Evolutionary conservation across 352 stramenopile species (phyloP), one percentile per base, ranked within the genome.

Genomic region (Thalassiosira delicatula): DNA sequence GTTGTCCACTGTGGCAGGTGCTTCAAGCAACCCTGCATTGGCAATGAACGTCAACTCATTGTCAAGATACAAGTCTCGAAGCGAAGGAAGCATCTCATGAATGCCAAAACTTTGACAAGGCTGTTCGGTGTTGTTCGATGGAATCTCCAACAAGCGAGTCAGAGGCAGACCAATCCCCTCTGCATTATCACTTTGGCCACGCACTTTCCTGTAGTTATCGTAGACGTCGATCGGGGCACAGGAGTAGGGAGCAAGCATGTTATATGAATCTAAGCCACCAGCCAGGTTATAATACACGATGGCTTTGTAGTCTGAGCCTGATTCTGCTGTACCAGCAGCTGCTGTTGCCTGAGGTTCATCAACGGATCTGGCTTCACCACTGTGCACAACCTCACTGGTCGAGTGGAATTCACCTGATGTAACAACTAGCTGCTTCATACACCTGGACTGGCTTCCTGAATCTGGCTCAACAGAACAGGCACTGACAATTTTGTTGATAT

Each of bases 11-110:
- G 74, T 87, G 44, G 79, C 53, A 0, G 87, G 72, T 37, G 81
- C 73, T 56, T 93, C 86, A 8, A 95, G 70, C 32, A 84, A 56
- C n/a, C 91, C 91, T 73, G 88, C 83, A 67, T 95, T 95, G 27
- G 90, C 84, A 44, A 92, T 46, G 21, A 73, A 63, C 14, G 53
- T 0, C 21, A 84, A 70, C 49, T 95, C 85, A 30, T 78, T 76
- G 29, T 88, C 79, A 44, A 93, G 87, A 83, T 90, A 95, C 66
- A 93, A 53, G 51, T 57, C 23, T 61, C 87, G 60, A 11, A 93
- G 40, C 51, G 59, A 57, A 25, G 29, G 1, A 17, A 94, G 71
- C 23, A 62, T 59, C 0, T 68, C 70, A 72, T 94, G 88, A 0
- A 95, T 40, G 30, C 85, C 91, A 84, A 94, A 95, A 14, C 19